Percentiles rank a stretch among this genome's conserved stretches.
Conservation (phyloP, 352 stramenopile species). For the Phytophthora multivora region DNA sequence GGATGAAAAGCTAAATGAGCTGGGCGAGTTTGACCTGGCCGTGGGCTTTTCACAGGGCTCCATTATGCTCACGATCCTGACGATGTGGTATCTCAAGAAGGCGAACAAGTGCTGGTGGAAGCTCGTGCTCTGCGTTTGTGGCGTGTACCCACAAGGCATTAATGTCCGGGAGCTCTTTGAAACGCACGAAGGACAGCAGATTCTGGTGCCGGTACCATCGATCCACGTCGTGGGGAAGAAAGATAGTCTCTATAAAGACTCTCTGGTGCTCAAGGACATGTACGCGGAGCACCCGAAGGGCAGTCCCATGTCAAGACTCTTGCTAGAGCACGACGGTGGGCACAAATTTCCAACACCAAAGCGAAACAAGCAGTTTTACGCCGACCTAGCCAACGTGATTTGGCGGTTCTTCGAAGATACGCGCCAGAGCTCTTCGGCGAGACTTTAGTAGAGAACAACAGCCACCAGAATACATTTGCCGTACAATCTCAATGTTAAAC, state of each 20-base stretch:
- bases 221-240: slow-evolving; percentile 64
- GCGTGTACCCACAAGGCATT: slow-evolving; percentile 39
- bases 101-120: slow-evolving; percentile 57
- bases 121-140: slow-evolving; percentile 51
- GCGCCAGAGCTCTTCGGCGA: slow-evolving; percentile 32
- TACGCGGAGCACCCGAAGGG: slow-evolving; percentile 43
- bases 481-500: slow-evolving; percentile 12
- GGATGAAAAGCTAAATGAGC: slow-evolving; percentile 51
- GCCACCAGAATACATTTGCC: slow-evolving; percentile 16
- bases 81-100: slow-evolving; percentile 60
- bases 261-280: slow-evolving; percentile 46
- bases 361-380: slow-evolving; percentile 52
- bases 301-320: slow-evolving; percentile 36
- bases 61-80: slow-evolving; percentile 63
- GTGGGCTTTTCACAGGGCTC: slow-evolving; percentile 83
- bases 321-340: slow-evolving; percentile 51
- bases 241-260: slow-evolving; percentile 53
- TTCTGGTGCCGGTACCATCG: slow-evolving; percentile 54
- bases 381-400: slow-evolving; percentile 43
- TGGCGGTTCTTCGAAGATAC: slow-evolving; percentile 52
- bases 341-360: slow-evolving; percentile 75
- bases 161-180: slow-evolving; percentile 53
- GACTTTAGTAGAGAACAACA: slow-evolving; percentile 31
- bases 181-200: slow-evolving; percentile 39
- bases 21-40: slow-evolving; percentile 79